phyloP scores from a whole-genome alignment of 768 basidiomycete genomes.

The Termitomyces sp. region DNA sequence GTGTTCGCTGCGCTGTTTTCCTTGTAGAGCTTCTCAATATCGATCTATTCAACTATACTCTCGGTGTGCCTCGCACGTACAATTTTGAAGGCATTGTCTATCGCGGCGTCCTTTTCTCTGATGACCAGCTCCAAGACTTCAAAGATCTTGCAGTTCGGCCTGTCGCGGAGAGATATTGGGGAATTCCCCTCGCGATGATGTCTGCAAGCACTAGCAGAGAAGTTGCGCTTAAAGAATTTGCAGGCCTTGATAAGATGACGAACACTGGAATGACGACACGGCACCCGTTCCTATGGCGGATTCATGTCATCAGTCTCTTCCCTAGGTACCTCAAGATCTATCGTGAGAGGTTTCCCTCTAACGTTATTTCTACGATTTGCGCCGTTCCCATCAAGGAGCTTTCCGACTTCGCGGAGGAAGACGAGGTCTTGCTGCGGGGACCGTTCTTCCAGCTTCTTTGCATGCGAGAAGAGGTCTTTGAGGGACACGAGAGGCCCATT shows the following conservation, averaged over 20 bases:
- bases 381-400: slow-evolving; percentile 12
- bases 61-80: neutral
- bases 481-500: slow-evolving; percentile 6
- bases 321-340: slow-evolving; percentile 8
- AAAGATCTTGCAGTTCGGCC: slow-evolving; percentile 6
- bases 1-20: slow-evolving; percentile 10
- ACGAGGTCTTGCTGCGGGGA: slow-evolving; percentile 12
- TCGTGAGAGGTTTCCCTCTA: slow-evolving; percentile 9
- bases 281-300: slow-evolving; percentile 14
- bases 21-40: slow-evolving; percentile 15
- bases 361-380: slow-evolving; percentile 14
- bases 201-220: slow-evolving; percentile 11
- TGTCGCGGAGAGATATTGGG: slow-evolving; percentile 13
- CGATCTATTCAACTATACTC: slow-evolving; percentile 14
- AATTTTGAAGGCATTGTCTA: slow-evolving; percentile 13
- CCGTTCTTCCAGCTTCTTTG: slow-evolving; percentile 15
- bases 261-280: neutral
- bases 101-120: slow-evolving; percentile 9
- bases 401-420: slow-evolving; percentile 8
- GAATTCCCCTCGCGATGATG: slow-evolving; percentile 14
- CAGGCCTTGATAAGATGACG: slow-evolving; percentile 1
- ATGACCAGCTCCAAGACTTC: slow-evolving; percentile 14
- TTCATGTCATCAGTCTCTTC: slow-evolving; percentile 7
- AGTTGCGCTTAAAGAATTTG: slow-evolving; percentile 11
- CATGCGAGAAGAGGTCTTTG: slow-evolving; percentile 9